These are phyloP conservation scores for Rutstroemia sp. DNA, from an alignment of 2,329 filamentous ascomycete genomes.

Conservation along the genomic window DNA sequence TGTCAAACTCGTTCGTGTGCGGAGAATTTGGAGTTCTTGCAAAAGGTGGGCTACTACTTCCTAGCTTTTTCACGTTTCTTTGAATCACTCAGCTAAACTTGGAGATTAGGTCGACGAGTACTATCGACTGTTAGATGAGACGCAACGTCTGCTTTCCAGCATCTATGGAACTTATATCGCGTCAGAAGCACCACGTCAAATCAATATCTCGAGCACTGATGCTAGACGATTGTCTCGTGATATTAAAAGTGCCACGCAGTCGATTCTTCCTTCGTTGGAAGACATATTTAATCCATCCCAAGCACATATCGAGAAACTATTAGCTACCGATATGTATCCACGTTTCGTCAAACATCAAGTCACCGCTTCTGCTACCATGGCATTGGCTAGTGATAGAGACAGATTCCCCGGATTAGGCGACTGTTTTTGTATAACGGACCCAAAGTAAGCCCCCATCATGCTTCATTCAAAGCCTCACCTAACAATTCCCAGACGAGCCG, in stretches of 20 bases:
- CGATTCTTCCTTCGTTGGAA: slow-evolving; percentile 26
- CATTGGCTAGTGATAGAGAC: slow-evolving; percentile 35
- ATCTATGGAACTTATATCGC: slow-evolving; percentile 38
- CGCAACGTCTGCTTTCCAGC: slow-evolving; percentile 37
- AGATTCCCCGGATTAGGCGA: slow-evolving; percentile 48
- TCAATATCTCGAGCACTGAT: slow-evolving; percentile 19
- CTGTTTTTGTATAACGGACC: slow-evolving; percentile 51
- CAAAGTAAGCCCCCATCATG: slow-evolving; percentile 22
- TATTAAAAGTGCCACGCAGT: slow-evolving; percentile 17
- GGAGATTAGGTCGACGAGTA: slow-evolving; percentile 36
- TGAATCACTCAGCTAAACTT: neutral
- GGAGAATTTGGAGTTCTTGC: slow-evolving; percentile 44
- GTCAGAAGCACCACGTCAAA: slow-evolving; percentile 25
- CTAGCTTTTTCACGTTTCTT: neutral
- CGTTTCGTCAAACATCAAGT: slow-evolving; percentile 47
- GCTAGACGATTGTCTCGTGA: slow-evolving; percentile 16
- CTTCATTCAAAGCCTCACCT: neutral
- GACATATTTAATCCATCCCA: slow-evolving; percentile 34
- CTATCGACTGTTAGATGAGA: slow-evolving; percentile 36
- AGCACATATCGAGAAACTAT: slow-evolving; percentile 37
- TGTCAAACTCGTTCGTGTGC: slow-evolving; percentile 39
- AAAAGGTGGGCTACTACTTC: slow-evolving; percentile 34
- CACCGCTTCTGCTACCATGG: slow-evolving; percentile 37
- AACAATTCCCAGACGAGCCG: slow-evolving; percentile 28
- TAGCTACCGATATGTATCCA: slow-evolving; percentile 41